Conservation (phyloP, 495 filamentous ascomycete species). For the Penicillium paradoxum region DNA sequence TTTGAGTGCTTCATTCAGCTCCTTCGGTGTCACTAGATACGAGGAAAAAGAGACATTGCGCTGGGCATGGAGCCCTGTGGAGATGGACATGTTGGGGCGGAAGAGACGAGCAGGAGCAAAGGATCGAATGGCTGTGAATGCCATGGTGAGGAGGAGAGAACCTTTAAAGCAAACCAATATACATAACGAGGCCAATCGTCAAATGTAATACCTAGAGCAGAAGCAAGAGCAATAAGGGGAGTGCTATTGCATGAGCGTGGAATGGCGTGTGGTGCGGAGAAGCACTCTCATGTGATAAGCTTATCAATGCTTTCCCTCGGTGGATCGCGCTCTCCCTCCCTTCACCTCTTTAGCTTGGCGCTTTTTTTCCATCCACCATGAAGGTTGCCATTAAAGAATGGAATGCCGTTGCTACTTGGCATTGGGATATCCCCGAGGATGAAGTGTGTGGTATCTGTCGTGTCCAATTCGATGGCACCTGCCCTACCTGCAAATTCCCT, state of each 20-base stretch:
- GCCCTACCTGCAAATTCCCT: constrained; percentile 95
- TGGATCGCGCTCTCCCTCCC: neutral
- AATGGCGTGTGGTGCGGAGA: constrained; percentile 17
- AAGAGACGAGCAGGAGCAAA: constrained; percentile 26
- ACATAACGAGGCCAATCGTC: constrained; percentile 1
- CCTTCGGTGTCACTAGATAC: constrained; percentile 78
- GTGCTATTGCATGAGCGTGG: no score
- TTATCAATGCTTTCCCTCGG: constrained; percentile 13
- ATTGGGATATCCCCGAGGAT: constrained; percentile 96
- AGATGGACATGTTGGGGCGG: constrained; percentile 32
- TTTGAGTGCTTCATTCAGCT: constrained; percentile 74
- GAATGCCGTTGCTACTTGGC: constrained; percentile 93
- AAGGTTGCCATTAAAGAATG: constrained; percentile 90
- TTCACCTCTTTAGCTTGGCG: neutral
- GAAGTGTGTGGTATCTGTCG: constrained; percentile 99
- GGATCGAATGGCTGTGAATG: constrained; percentile 34
- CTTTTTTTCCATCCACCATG: constrained; percentile 53
- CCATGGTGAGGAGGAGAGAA: constrained; percentile 24
- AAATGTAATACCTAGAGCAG: neutral
- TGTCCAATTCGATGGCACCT: constrained; percentile 95
- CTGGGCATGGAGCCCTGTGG: constrained; percentile 22
- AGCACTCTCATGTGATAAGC: constrained; percentile 33
- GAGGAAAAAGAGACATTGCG: constrained; percentile 58
- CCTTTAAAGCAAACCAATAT: constrained; percentile 1
- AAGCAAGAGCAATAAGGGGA: constrained; percentile 1